Evolutionary conservation across 805 yeast species (phyloP).

Genomic region (Ogataea methanolica): DNA sequence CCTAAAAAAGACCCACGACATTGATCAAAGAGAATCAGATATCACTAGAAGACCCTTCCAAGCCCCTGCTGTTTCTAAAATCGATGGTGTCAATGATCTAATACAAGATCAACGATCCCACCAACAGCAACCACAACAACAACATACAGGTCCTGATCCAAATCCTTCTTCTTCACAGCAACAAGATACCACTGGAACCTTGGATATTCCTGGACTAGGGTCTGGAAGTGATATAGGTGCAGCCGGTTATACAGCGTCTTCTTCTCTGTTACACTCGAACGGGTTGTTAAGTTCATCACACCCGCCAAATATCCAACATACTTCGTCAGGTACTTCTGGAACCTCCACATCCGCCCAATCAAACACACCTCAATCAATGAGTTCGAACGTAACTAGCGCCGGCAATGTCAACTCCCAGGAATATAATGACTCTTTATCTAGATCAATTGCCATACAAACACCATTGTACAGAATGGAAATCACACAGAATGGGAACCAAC

Average conservation of each 20-base stretch:
- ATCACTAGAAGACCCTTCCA: constrained; percentile 27
- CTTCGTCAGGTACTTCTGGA: no score
- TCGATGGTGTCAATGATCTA: constrained; percentile 1
- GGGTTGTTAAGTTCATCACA: no score
- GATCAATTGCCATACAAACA: constrained; percentile 19
- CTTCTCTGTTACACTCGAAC: constrained; percentile 8
- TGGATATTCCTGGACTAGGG: constrained; percentile 9
- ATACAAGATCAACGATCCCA: constrained; percentile 1
- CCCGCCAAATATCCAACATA: no score
- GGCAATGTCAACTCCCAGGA: constrained; percentile 7
- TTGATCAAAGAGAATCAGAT: constrained; percentile 22
- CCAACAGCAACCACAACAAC: constrained; percentile 6
- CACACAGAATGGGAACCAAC: constrained; percentile 5
- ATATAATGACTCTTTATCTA: constrained; percentile 17
- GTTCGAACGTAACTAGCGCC: neutral
- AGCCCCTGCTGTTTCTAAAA: neutral
- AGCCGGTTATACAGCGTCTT: constrained; percentile 6
- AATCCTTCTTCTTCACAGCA: constrained; percentile 9
- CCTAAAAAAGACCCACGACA: constrained; percentile 24
- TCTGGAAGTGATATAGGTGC: constrained; percentile 8
- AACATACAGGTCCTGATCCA: constrained; percentile 6
- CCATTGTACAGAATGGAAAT: constrained; percentile 20
- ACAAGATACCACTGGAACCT: constrained; percentile 5
- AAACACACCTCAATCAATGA: no score
- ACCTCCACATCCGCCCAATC: no score